These are phyloP conservation scores for Claviceps spartinae DNA, from an alignment of 2,329 filamentous ascomycete species.

Conservation along the genomic window DNA sequence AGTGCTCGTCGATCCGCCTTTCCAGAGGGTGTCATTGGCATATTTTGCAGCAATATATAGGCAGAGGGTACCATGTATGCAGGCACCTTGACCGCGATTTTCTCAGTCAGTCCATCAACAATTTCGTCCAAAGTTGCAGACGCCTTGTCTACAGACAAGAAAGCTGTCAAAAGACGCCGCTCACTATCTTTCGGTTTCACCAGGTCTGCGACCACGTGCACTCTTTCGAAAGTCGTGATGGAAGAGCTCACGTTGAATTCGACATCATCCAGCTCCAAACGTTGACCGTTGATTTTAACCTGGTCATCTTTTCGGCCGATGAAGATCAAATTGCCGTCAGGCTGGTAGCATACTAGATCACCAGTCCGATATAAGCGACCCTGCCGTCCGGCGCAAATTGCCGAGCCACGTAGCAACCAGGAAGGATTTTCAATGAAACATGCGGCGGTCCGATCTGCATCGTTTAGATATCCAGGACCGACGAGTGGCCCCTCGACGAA, in stretches of 20 bases:
- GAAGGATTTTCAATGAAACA: constrained; percentile 13
- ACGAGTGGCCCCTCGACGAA: constrained; percentile 15
- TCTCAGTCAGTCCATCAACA: background rate
- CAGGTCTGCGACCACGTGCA: constrained; percentile 1
- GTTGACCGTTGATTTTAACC: constrained; percentile 38
- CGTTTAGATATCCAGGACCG: constrained; percentile 12
- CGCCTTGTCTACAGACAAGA: background rate
- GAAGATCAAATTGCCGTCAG: constrained; percentile 24
- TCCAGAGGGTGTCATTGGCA: constrained; percentile 10
- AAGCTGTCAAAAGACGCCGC: background rate
- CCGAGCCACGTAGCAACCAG: constrained; percentile 7
- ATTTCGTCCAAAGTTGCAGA: background rate
- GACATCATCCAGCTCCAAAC: constrained; percentile 7
- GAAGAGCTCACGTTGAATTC: constrained; percentile 1
- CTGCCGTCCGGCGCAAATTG: constrained; percentile 13
- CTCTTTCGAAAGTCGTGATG: background rate
- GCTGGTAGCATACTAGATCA: constrained; percentile 13
- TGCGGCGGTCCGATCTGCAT: constrained; percentile 10
- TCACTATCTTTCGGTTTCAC: background rate
- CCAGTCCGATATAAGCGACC: constrained; percentile 13
- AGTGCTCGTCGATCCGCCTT: constrained; percentile 10
- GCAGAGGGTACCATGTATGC: constrained; percentile 9
- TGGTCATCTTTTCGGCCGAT: constrained; percentile 36
- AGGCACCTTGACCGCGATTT: background rate
- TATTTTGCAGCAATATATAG: constrained; percentile 5